Conservation (phyloP, 2,329 filamentous ascomycete species). For the Didymella keratinophila region DNA sequence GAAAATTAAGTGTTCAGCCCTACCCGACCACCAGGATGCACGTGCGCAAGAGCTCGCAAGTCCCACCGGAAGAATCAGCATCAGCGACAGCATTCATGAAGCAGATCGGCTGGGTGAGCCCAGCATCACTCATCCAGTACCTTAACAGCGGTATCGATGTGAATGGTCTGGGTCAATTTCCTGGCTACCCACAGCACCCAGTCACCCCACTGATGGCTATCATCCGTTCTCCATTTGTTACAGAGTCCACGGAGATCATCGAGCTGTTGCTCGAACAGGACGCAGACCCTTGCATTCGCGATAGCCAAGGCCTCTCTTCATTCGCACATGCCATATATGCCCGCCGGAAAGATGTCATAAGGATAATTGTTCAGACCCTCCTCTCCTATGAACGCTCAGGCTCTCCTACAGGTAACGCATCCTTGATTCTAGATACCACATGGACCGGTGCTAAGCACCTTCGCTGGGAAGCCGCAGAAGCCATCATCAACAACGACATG, state of each 20-base stretch:
- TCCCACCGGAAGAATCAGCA: slow-evolving; percentile 5
- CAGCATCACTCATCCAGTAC: slow-evolving; percentile 21
- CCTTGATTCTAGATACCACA: slow-evolving; percentile 16
- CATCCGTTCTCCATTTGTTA: slow-evolving; percentile 19
- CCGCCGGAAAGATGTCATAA: slow-evolving; percentile 16
- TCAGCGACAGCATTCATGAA: slow-evolving; percentile 23
- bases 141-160: slow-evolving; percentile 21
- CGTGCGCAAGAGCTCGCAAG: slow-evolving; percentile 16
- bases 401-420: slow-evolving; percentile 15
- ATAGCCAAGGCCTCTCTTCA: slow-evolving; percentile 17
- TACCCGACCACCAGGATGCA: slow-evolving; percentile 19
- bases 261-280: slow-evolving; percentile 19
- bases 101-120: slow-evolving; percentile 22
- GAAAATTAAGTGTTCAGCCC: slow-evolving; percentile 15
- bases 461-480: slow-evolving; percentile 19
- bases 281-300: slow-evolving; percentile 20
- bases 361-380: slow-evolving; percentile 4
- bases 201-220: slow-evolving; percentile 23
- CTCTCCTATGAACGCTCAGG: slow-evolving; percentile 11
- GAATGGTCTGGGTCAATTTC: slow-evolving; percentile 16
- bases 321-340: slow-evolving; percentile 21
- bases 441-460: slow-evolving; percentile 23
- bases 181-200: slow-evolving; percentile 20
- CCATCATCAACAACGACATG: slow-evolving; percentile 15
- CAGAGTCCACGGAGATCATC: slow-evolving; percentile 19